Evolutionary conservation across 768 basidiomycete genomes (phyloP).

Genomic region (Boletus reticuloceps): DNA sequence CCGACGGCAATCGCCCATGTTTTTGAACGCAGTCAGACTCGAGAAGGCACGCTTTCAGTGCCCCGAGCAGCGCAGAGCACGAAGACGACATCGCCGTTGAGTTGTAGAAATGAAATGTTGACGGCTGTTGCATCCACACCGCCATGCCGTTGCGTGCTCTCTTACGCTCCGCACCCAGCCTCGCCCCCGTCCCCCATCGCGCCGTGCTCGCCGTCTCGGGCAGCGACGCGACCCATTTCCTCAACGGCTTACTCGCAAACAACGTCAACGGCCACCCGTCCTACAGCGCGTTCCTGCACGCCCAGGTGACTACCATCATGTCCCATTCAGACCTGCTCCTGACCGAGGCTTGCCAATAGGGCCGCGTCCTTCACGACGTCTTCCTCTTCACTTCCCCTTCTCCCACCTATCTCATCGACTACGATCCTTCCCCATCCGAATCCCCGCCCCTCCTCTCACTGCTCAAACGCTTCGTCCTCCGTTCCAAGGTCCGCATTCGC

Average conservation of each 20-base stretch:
- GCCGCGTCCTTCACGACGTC: conserved; percentile 84
- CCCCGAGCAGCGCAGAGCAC: conserved; percentile 71
- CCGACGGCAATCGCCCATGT: conserved; percentile 74
- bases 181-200: conserved; percentile 64
- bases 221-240: conserved; percentile 75
- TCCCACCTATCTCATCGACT: conserved; percentile 66
- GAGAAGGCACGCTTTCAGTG: conserved; percentile 82
- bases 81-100: conserved; percentile 65
- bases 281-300: conserved; percentile 74
- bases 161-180: conserved; percentile 44
- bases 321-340: background rate
- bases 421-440: conserved; percentile 60
- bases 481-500: conserved; percentile 82
- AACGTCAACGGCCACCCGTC: conserved; percentile 49
- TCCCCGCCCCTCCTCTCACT: conserved; percentile 61
- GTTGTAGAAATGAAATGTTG: background rate
- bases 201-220: conserved; percentile 76
- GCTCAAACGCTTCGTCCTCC: conserved; percentile 81
- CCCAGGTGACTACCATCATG: conserved; percentile 59
- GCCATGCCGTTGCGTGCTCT: conserved; percentile 40
- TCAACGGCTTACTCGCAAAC: conserved; percentile 72
- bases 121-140: conserved; percentile 9
- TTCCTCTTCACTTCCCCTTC: conserved; percentile 73
- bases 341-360: conserved; percentile 43
- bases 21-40: conserved; percentile 86